A percentile compares a stretch with the other conserved stretches of the same genome.
phyloP scores from a whole-genome alignment of 768 basidiomycete species.

The Leccinum variicolor region DNA sequence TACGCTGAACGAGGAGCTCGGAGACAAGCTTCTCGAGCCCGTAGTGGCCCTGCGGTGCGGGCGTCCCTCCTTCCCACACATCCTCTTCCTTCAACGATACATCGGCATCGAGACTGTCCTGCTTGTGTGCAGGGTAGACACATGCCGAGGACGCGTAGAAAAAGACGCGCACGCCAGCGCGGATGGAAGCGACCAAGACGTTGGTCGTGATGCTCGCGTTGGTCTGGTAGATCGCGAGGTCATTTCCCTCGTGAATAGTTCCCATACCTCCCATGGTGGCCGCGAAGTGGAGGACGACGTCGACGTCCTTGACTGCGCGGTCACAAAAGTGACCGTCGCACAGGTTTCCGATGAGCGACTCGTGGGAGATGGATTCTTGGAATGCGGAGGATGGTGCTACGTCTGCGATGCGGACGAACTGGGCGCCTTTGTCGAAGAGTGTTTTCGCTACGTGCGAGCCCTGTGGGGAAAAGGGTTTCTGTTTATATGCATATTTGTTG shows the following conservation, averaged over 20 bases:
- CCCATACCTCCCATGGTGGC: slow-evolving; percentile 69
- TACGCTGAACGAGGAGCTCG: slow-evolving; percentile 42
- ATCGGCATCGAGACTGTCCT: slow-evolving; percentile 30
- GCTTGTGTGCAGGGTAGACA: slow-evolving; percentile 48
- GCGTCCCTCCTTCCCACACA: slow-evolving; percentile 37
- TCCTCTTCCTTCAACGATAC: slow-evolving; percentile 47
- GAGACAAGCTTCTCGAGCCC: slow-evolving; percentile 55
- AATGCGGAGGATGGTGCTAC: slow-evolving; percentile 26
- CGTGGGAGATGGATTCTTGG: slow-evolving; percentile 26
- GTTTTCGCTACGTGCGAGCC: slow-evolving; percentile 48
- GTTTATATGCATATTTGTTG: background rate
- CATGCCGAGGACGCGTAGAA: slow-evolving; percentile 60
- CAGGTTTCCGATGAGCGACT: slow-evolving; percentile 44
- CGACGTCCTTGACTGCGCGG: slow-evolving; percentile 36
- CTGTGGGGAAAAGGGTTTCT: slow-evolving; percentile 26
- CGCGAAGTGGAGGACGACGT: slow-evolving; percentile 53
- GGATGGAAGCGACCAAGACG: slow-evolving; percentile 38
- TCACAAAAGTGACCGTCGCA: slow-evolving; percentile 40
- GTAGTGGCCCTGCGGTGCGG: slow-evolving; percentile 52
- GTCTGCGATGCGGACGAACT: slow-evolving; percentile 44
- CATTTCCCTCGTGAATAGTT: slow-evolving; percentile 50
- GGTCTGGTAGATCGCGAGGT: slow-evolving; percentile 44
- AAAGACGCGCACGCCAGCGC: slow-evolving; percentile 40
- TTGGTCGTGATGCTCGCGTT: slow-evolving; percentile 52
- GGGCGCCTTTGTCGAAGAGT: slow-evolving; percentile 30